Evolutionary conservation across 441 rosid genomes (phyloP).

Genomic region (Bruguiera hainesii): DNA sequence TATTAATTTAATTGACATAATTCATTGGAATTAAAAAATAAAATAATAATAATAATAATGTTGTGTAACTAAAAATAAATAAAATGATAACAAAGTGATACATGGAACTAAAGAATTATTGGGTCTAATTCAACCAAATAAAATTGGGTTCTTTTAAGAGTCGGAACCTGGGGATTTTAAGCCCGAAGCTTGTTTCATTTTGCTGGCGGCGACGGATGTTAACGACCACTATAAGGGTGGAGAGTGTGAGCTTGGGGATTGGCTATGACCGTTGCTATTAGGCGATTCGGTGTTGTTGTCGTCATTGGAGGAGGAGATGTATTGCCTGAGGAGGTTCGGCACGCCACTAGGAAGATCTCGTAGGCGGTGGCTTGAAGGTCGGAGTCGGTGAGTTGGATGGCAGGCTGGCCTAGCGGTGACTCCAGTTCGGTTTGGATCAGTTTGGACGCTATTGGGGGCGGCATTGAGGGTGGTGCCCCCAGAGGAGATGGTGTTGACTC

Average conservation of each 20-base stretch:
- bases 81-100: no score
- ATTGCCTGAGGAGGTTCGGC: conserved; percentile 83
- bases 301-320: conserved; percentile 22
- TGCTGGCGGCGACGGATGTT: no score
- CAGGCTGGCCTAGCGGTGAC: conserved; percentile 76
- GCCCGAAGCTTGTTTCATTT: no score
- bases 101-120: no score
- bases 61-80: no score
- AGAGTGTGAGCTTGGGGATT: conserved; percentile 20
- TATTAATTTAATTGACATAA: no score
- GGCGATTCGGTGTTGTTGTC: conserved; percentile 36
- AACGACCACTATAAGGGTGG: no score
- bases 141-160: no score
- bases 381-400: conserved; percentile 57
- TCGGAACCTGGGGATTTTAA: no score
- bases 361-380: conserved; percentile 81
- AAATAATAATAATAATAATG: no score
- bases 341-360: conserved; percentile 85
- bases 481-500: conserved; percentile 46
- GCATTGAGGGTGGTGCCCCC: conserved; percentile 17
- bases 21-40: no score
- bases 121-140: no score
- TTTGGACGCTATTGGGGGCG: conserved; percentile 29
- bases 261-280: conserved; percentile 14
- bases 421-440: conserved; percentile 44